Percentiles rank a stretch among this genome's conserved stretches.
These are phyloP conservation scores for Bisporella sp. DNA, from an alignment of 2,329 filamentous ascomycete genomes.

Conservation along the genomic window DNA sequence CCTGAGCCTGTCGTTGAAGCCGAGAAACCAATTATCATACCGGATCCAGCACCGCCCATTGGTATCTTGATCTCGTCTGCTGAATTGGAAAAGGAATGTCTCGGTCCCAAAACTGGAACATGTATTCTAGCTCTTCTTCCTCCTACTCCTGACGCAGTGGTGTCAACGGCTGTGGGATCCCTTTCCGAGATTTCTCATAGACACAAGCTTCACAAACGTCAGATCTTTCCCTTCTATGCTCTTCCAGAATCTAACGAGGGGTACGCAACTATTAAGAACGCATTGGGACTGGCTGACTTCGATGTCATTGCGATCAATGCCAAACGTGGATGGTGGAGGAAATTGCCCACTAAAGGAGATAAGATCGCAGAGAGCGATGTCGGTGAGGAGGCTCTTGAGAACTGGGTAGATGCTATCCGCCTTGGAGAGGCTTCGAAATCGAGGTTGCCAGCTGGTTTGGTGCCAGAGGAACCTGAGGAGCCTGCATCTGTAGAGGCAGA, in stretches of 20 bases:
- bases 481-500: constrained; percentile 37
- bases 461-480: constrained; percentile 35
- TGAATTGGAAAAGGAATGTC: constrained; percentile 63
- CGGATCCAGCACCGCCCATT: constrained; percentile 55
- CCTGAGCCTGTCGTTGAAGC: constrained; percentile 27
- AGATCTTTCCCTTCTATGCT: constrained; percentile 78
- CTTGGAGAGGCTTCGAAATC: constrained; percentile 81
- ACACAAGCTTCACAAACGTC: constrained; percentile 56
- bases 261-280: constrained; percentile 45
- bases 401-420: constrained; percentile 86
- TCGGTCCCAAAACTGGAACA: constrained; percentile 68
- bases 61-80: constrained; percentile 55
- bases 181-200: constrained; percentile 72
- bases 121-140: constrained; percentile 75
- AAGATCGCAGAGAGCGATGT: constrained; percentile 37
- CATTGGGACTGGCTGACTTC: constrained; percentile 58
- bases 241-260: constrained; percentile 58
- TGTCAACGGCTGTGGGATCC: constrained; percentile 49
- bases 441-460: constrained; percentile 58
- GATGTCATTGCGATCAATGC: constrained; percentile 79
- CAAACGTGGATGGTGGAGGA: constrained; percentile 80
- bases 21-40: constrained; percentile 38
- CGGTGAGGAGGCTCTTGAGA: constrained; percentile 58
- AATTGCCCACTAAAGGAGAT: constrained; percentile 38
- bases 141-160: constrained; percentile 28